These are phyloP conservation scores for Hygrophorus pudorinus DNA, from an alignment of 768 basidiomycete genomes.

Conservation along the genomic window DNA sequence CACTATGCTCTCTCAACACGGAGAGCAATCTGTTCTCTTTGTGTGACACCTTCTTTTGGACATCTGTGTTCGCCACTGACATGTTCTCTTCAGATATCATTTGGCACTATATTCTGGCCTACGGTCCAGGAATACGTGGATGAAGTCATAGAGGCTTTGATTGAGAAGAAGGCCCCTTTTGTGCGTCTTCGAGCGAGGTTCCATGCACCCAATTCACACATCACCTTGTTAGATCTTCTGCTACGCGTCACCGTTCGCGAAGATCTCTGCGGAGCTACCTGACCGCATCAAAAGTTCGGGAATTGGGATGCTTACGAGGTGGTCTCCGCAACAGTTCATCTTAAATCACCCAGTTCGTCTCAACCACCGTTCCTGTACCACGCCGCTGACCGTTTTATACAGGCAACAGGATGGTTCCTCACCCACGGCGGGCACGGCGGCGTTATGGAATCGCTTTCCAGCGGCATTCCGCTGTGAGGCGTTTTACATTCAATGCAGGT, in stretches of 20 bases:
- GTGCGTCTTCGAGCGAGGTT: conserved; percentile 5
- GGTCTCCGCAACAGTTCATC: no score
- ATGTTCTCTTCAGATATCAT: no score
- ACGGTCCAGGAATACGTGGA: conserved; percentile 1
- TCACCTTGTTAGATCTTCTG: no score
- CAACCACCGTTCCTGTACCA: no score
- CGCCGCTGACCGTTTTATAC: neutral
- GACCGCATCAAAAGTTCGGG: no score
- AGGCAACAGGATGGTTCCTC: conserved; percentile 18
- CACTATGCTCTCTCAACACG: conserved; percentile 3
- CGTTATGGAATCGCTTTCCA: conserved; percentile 13
- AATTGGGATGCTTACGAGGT: no score
- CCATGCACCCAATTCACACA: no score
- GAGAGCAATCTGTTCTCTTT: conserved; percentile 13
- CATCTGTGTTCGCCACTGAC: neutral
- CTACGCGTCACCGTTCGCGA: no score
- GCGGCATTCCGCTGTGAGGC: conserved; percentile 15
- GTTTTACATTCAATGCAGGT: neutral
- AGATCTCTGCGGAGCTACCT: no score
- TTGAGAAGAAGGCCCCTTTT: conserved; percentile 12
- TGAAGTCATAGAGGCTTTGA: conserved; percentile 8
- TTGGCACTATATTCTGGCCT: conserved; percentile 10
- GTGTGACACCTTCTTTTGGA: conserved; percentile 8
- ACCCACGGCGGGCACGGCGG: conserved; percentile 15
- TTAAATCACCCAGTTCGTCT: no score